Evolutionary conservation across 805 yeast genomes (phyloP), one percentile per base, ranked within the genome.

Genomic region (Saturnispora hagleri): DNA sequence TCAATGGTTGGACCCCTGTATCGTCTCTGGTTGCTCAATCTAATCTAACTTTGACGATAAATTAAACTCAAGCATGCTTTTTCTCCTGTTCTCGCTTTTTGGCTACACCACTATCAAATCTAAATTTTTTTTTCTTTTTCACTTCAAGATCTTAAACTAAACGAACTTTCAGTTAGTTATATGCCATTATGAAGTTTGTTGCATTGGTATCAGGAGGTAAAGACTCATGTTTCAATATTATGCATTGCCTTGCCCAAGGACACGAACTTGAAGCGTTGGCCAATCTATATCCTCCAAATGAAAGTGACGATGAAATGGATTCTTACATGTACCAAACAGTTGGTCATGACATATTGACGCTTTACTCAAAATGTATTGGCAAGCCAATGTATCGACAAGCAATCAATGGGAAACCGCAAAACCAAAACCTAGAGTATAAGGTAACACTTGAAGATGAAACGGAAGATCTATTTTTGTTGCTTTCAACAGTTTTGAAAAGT

Each of bases 291-390:
- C 97, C 97, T 1, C 73, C 58, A 9, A 68, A 56, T 18, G 43
- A 45, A 28, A 62, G 54, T 22, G 84, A 81, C 58, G 70, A 68
- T 50, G 99, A 93, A 65, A 69, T 93, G 50, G 97, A 93, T 65
- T 87, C 96, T 50, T 91, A 84, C 63, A 93, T 93, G 99, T 93
- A 87, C 67, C 99, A 93, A 68, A 93, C 99, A 0, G 98, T 93
- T 7, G 99, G 99, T 0, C 93, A 86, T 65, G 87, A 85, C 55
- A 79, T 86, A 3, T 73, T 93, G 2, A 74, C 77, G 0, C 66
- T 71, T 50, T 88, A 90, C 61, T 70, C 77, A 3, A 74, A 82
- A 54, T 86, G 96, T 60, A 69, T 86, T 42, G 90, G 81, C 7
- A 80, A 86, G 1, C 98, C 99, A 0, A 68, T 93, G 63, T 89